A percentile compares a stretch with the other conserved stretches of the same genome.
Conservation (phyloP, 2,329 filamentous ascomycete species). For the Arthrobotrys sphaeroides region DNA sequence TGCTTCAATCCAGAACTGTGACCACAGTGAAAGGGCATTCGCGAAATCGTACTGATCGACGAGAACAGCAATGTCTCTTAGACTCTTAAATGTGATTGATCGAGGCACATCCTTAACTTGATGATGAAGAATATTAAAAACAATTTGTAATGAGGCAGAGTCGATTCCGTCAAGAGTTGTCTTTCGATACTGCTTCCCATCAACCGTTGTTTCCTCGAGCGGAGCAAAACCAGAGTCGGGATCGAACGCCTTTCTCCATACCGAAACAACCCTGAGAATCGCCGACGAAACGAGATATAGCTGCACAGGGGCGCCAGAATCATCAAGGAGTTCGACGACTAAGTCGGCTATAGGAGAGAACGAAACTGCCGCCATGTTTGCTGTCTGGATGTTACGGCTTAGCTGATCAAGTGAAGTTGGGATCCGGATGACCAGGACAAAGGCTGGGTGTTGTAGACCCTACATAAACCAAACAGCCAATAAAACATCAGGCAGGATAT, state of each 20-base stretch:
- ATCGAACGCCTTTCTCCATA: slow-evolving; percentile 28
- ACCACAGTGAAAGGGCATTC: slow-evolving; percentile 13
- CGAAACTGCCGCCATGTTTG: background rate
- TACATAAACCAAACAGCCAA: too few relatives aligned
- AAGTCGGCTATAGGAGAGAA: slow-evolving; percentile 17
- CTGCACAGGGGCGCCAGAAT: background rate
- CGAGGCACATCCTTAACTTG: background rate
- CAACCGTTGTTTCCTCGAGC: background rate
- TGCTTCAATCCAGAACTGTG: slow-evolving; percentile 17
- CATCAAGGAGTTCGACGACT: slow-evolving; percentile 3
- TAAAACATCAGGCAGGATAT: too few relatives aligned
- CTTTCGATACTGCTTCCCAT: slow-evolving; percentile 13
- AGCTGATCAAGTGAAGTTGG: too few relatives aligned
- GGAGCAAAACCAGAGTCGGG: slow-evolving; percentile 16
- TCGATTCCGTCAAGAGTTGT: background rate
- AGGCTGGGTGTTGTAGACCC: too few relatives aligned
- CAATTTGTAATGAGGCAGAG: background rate
- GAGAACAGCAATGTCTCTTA: slow-evolving; percentile 1
- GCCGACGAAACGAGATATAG: slow-evolving; percentile 14
- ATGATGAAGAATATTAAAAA: slow-evolving; percentile 39
- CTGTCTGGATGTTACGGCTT: background rate
- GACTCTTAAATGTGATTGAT: background rate
- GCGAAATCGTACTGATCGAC: slow-evolving; percentile 24
- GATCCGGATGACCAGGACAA: too few relatives aligned
- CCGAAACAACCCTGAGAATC: slow-evolving; percentile 14